Percentiles rank a stretch among this genome's conserved stretches.
Evolutionary conservation across 345 rosid species (phyloP).

Genomic region (Leavenworthia alabamica): DNA sequence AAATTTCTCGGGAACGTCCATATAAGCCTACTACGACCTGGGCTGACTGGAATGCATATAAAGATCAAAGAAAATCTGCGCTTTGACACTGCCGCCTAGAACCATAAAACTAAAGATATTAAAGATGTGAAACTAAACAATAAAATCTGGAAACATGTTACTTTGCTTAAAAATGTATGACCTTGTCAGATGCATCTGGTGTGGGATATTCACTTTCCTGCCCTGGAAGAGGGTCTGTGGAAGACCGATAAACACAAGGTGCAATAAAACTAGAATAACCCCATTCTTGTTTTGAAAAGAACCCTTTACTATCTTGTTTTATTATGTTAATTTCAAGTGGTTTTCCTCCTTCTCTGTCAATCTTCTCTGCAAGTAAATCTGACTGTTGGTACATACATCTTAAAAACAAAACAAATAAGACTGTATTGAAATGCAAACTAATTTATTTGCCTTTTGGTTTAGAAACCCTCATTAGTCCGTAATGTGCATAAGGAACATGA

Average conservation of each 20-base stretch:
- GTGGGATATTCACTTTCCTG: conserved; percentile 42
- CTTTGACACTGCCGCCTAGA: conserved; percentile 24
- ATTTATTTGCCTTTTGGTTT: conserved; percentile 37
- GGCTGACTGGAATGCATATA: conserved; percentile 82
- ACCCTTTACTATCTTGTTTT: conserved; percentile 48
- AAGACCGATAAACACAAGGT: conserved; percentile 64
- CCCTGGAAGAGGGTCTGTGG: conserved; percentile 30
- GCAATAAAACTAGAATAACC: conserved; percentile 54
- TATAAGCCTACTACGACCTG: conserved; percentile 80
- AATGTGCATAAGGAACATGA: conserved; percentile 91
- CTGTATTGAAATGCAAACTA: not conserved
- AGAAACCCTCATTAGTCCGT: conserved; percentile 50
- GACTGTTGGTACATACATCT: not conserved
- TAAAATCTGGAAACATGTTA: not conserved
- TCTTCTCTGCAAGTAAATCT: conserved; percentile 41
- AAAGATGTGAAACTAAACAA: not conserved
- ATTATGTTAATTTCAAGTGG: conserved; percentile 52
- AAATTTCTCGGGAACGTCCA: conserved; percentile 80
- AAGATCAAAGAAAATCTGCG: conserved; percentile 54
- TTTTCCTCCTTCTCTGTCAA: conserved; percentile 86
- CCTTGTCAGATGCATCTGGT: conserved; percentile 38
- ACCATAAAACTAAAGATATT: not conserved
- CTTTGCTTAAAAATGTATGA: not conserved
- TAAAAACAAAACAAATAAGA: not conserved
- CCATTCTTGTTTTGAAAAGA: conserved; percentile 51